Conservation (phyloP, 768 basidiomycete genomes). For the Strobilomyces echinocephalus region DNA sequence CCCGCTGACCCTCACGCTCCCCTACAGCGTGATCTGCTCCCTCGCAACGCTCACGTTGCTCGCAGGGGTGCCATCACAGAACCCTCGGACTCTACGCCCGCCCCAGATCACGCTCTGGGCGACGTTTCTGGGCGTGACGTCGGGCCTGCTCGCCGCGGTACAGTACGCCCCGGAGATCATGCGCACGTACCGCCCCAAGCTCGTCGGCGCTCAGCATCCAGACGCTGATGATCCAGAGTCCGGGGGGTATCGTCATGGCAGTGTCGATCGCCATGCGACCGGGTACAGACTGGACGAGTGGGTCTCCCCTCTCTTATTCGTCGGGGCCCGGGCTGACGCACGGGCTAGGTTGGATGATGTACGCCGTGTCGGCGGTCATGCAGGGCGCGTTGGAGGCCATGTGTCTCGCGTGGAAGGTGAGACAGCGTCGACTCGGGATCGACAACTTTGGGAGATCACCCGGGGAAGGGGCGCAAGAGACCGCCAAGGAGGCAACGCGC, state of each 20-base stretch:
- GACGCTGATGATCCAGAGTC: constrained; percentile 94
- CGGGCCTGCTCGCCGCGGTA: constrained; percentile 69
- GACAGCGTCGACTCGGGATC: constrained; percentile 69
- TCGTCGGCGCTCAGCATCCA: constrained; percentile 89
- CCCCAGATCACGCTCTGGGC: constrained; percentile 60
- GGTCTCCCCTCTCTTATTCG: constrained; percentile 12
- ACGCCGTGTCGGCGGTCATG: constrained; percentile 76
- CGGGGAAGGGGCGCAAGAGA: not conserved
- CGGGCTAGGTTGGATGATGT: constrained; percentile 69
- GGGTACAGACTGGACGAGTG: constrained; percentile 84
- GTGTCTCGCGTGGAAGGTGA: constrained; percentile 80
- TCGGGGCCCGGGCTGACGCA: not conserved
- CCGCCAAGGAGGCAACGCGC: not conserved
- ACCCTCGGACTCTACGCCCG: constrained; percentile 32
- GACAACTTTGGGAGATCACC: constrained; percentile 84
- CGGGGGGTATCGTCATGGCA: constrained; percentile 86
- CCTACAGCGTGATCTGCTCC: constrained; percentile 37
- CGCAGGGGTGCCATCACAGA: constrained; percentile 36
- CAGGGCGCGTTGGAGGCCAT: constrained; percentile 78
- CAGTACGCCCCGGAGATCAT: constrained; percentile 89
- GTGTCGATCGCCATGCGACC: constrained; percentile 73
- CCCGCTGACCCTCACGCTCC: not conserved
- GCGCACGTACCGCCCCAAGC: constrained; percentile 69
- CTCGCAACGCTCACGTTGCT: constrained; percentile 63
- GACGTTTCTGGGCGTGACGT: constrained; percentile 79